Evolutionary conservation across 2,329 filamentous ascomycete species (phyloP).

Genomic region (Monilinia vaccinii-corymbosi): DNA sequence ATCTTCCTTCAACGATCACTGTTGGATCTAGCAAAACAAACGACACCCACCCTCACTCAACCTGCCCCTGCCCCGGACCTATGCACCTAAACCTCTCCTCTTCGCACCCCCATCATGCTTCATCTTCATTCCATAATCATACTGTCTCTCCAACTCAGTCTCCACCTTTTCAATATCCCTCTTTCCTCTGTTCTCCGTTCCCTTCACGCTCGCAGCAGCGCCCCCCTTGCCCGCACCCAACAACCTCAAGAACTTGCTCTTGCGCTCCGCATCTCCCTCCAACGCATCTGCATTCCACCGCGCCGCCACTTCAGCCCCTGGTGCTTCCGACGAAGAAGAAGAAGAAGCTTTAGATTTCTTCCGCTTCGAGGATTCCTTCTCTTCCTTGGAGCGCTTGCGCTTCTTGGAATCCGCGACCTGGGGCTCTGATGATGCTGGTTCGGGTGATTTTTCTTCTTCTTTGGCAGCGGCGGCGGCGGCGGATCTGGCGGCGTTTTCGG

Average conservation of each 20-base stretch:
- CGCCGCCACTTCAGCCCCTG: constrained; percentile 2
- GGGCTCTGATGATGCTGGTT: background rate
- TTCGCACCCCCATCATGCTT: constrained; percentile 31
- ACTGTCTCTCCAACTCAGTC: constrained; percentile 31
- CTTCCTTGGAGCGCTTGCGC: constrained; percentile 11
- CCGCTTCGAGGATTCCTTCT: constrained; percentile 9
- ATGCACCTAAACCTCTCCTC: constrained; percentile 31
- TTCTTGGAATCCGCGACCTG: constrained; percentile 8
- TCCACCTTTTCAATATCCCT: constrained; percentile 25
- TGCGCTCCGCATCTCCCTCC: constrained; percentile 26
- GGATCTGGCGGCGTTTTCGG: constrained; percentile 9
- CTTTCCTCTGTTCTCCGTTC: constrained; percentile 8
- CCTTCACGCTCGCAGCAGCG: background rate
- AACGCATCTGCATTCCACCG: constrained; percentile 15
- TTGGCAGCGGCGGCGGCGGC: background rate
- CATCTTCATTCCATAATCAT: constrained; percentile 30
- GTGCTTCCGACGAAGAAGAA: no score
- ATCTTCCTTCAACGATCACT: background rate
- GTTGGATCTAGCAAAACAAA: background rate
- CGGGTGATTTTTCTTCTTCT: constrained; percentile 5
- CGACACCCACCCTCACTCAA: background rate
- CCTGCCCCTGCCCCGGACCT: background rate
- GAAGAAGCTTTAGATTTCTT: constrained; percentile 8
- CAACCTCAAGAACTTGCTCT: constrained; percentile 30
- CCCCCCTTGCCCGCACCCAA: constrained; percentile 27